phyloP scores from a whole-genome alignment of 257 asterid genomes.

The Avicennia marina region DNA sequence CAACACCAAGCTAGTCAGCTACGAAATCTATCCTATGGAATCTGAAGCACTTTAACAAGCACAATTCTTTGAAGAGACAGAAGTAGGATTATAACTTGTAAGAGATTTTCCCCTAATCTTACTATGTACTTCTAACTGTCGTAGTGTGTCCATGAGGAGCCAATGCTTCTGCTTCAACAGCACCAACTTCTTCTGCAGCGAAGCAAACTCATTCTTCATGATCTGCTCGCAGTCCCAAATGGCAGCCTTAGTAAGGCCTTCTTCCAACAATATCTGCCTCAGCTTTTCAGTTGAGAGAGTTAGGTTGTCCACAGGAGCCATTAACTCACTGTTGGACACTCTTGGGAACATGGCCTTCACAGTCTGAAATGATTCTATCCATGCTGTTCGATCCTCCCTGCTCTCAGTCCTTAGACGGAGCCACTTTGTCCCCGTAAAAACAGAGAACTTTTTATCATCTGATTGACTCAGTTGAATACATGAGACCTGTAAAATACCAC shows the following conservation, averaged over 20 bases:
- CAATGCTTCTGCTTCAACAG: conserved; percentile 82
- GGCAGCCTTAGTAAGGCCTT: conserved; percentile 54
- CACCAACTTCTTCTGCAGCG: conserved; percentile 72
- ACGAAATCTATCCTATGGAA: too few relatives aligned
- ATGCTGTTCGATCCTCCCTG: conserved; percentile 66
- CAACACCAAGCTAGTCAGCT: too few relatives aligned
- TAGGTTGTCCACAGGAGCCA: conserved; percentile 71
- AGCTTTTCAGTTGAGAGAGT: conserved; percentile 68
- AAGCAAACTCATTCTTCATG: conserved; percentile 69
- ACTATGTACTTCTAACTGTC: conserved; percentile 90
- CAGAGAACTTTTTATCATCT: conserved; percentile 87
- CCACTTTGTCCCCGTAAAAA: conserved; percentile 91
- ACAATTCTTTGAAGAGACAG: conserved; percentile 32
- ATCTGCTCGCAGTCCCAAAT: conserved; percentile 84
- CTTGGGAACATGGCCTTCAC: conserved; percentile 90
- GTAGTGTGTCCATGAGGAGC: conserved; percentile 75
- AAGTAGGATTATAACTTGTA: conserved; percentile 33
- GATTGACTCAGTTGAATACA: conserved; percentile 79
- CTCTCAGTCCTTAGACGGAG: conserved; percentile 86
- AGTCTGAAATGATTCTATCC: conserved; percentile 91
- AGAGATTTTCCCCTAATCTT: conserved; percentile 34
- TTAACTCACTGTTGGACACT: conserved; percentile 84
- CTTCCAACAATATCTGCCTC: conserved; percentile 73
- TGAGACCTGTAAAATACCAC: conserved; percentile 59
- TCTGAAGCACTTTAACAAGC: conserved; percentile 20